Evolutionary conservation across 345 rosid species (phyloP), one percentile per base, ranked within the genome.

Genomic region (Hibiscus trionum): DNA sequence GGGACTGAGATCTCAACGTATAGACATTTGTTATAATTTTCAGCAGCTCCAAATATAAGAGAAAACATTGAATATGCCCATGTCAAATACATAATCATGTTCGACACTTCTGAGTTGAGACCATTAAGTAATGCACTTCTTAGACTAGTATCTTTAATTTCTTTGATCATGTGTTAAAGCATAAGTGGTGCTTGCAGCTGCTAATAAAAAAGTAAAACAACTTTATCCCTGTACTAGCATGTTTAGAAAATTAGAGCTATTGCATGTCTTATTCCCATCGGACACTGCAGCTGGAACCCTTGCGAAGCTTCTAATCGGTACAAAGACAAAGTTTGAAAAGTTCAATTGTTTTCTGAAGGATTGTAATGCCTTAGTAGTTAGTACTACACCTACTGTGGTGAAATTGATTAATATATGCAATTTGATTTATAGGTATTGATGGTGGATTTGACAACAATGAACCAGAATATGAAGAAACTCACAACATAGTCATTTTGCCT

Each of bases 361-460:
- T 44, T 66, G 29, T 24, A 44, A 44, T 24, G 55, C 58, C 15
- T 9, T 68, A 16, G 44, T 50, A 49, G 8, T 9, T 68, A 16
- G 44, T 50, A 49, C 16, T 15, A 47, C 24, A 37, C 35, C 0
- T 37, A 37, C 42, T 37, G 42, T 37, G 4, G 61, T n/a, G n/a
- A 69, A 53, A 31, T 35, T 19, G 31, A 58, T 53, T 69, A 15
- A 64, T 63, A 11, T 68, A 31, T 71, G 37, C 37, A 5, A 50
- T 81, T 19, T 73, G 26, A 61, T 72, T 71, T 79, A 72, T 75
- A 96, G 99, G 99, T 67, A 69, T 91, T 61, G 97, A 91, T 64
- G 99, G 98, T 37, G 99, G 98, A 12, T 96, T 96, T 81, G 99
- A 91, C 79, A 91, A 84, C 85, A 88, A 75, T 74, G 98, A 88